Evolutionary conservation across 257 asterid species (phyloP).

Genomic region (Capsicum baccatum): DNA sequence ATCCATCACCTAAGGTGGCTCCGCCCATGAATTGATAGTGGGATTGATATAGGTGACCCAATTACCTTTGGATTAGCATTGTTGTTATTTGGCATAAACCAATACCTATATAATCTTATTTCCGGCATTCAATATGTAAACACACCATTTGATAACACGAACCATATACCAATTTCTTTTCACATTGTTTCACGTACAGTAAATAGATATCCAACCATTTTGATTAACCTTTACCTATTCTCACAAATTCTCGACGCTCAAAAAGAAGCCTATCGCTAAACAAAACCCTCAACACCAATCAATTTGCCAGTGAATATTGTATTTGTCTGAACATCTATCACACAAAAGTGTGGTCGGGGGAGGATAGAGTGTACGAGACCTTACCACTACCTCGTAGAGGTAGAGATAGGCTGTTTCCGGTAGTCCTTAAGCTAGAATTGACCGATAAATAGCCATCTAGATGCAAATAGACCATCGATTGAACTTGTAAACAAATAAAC

Average conservation of each 20-base stretch:
- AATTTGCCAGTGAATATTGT: neutral
- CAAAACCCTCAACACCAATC: slow-evolving; percentile 15
- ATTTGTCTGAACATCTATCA: neutral
- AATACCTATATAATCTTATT: neutral
- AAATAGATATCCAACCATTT: neutral
- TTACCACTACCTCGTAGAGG: too few species aligned
- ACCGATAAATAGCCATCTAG: neutral
- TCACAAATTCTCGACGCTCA: neutral
- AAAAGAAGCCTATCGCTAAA: neutral
- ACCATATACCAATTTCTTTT: neutral
- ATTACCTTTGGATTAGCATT: neutral
- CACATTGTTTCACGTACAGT: neutral
- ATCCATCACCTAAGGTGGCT: too few species aligned
- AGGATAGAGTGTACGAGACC: too few species aligned
- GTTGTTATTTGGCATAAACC: neutral
- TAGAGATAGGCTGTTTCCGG: too few species aligned
- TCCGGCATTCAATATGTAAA: neutral
- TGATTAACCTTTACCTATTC: neutral
- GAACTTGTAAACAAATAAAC: too few species aligned
- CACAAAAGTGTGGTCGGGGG: neutral
- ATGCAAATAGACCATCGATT: too few species aligned
- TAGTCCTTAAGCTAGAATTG: neutral
- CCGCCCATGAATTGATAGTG: neutral
- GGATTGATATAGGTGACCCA: neutral
- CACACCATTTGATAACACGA: neutral